A percentile compares a stretch with the other conserved stretches of the same genome.
Conservation (phyloP, 805 yeast genomes). For the Lachancea thermotolerans region DNA sequence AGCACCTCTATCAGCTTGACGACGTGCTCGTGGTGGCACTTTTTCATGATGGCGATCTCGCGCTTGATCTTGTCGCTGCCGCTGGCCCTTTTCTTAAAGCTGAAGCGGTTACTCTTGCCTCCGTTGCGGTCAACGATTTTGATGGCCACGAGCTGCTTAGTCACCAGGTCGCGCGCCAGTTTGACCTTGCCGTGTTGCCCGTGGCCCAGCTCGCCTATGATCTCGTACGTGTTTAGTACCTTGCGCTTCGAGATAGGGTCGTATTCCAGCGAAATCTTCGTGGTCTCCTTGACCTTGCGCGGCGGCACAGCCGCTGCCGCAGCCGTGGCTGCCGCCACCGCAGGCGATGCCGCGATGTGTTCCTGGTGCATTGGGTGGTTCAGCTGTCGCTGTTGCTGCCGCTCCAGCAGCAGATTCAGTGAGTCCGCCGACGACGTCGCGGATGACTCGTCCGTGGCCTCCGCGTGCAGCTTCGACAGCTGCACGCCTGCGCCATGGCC, state of each 20-base stretch:
- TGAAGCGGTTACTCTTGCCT: slow-evolving; percentile 23
- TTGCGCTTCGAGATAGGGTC: slow-evolving; percentile 82
- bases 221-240: slow-evolving; percentile 83
- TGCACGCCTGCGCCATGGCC: slow-evolving; percentile 1
- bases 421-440: slow-evolving; percentile 33
- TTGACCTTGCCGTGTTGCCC: slow-evolving; percentile 99
- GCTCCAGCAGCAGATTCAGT: slow-evolving; percentile 34
- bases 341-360: slow-evolving; percentile 22
- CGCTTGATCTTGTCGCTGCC: slow-evolving; percentile 72
- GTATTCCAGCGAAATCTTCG: slow-evolving; percentile 70
- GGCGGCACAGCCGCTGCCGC: neutral
- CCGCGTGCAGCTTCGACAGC: neutral
- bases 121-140: slow-evolving; percentile 79
- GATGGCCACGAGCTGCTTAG: slow-evolving; percentile 73
- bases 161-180: slow-evolving; percentile 67
- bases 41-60: slow-evolving; percentile 90
- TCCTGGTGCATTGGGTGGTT: slow-evolving; percentile 38
- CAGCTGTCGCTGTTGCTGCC: slow-evolving; percentile 36
- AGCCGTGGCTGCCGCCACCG: neutral
- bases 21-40: slow-evolving; percentile 88
- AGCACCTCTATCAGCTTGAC: slow-evolving; percentile 79
- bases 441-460: slow-evolving; percentile 11
- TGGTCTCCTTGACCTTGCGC: slow-evolving; percentile 71
- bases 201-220: slow-evolving; percentile 76
- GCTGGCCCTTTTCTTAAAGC: slow-evolving; percentile 38